A percentile compares a stretch with the other conserved stretches of the same genome.
Evolutionary conservation across 2,329 filamentous ascomycete species (phyloP).

Genomic region (Helicocarpus griseus): DNA sequence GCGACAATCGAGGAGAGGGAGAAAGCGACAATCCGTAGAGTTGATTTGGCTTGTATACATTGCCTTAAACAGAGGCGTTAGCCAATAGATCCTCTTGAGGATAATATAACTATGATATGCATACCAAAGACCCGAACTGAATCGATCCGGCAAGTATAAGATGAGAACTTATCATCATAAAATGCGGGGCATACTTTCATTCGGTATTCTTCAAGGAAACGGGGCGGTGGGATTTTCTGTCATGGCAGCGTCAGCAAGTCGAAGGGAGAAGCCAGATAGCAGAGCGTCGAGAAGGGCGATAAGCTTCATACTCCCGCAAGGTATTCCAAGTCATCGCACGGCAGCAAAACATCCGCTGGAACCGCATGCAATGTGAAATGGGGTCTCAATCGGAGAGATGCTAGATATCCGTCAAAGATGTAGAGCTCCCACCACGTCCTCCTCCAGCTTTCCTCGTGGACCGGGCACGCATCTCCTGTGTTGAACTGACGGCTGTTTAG

Average conservation of each 20-base stretch:
- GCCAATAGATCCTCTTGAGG: not conserved
- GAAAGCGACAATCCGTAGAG: not conserved
- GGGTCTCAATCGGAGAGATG: not conserved
- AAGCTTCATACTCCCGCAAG: conserved; percentile 1
- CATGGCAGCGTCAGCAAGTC: not conserved
- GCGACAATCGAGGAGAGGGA: not conserved
- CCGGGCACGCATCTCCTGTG: not conserved
- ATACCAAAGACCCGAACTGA: conserved; percentile 1
- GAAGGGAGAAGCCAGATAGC: not conserved
- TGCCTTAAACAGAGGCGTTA: not conserved
- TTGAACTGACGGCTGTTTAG: conserved; percentile 2
- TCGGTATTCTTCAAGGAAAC: conserved; percentile 2
- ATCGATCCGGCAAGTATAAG: conserved; percentile 4
- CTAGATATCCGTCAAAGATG: conserved; percentile 5
- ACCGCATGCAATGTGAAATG: conserved; percentile 3
- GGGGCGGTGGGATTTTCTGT: conserved; percentile 3
- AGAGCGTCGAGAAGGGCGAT: not conserved
- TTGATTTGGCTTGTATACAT: not conserved
- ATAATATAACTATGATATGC: not conserved
- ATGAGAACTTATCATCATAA: conserved; percentile 2
- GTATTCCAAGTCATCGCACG: conserved; percentile 5
- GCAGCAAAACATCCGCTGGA: conserved; percentile 2
- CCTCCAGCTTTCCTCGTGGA: conserved; percentile 5
- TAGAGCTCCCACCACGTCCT: conserved; percentile 7
- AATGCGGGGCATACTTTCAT: not conserved